Percentiles rank a stretch among this genome's conserved stretches.
phyloP scores from a whole-genome alignment of 495 filamentous ascomycete genomes.

The Penicillium chermesinum region DNA sequence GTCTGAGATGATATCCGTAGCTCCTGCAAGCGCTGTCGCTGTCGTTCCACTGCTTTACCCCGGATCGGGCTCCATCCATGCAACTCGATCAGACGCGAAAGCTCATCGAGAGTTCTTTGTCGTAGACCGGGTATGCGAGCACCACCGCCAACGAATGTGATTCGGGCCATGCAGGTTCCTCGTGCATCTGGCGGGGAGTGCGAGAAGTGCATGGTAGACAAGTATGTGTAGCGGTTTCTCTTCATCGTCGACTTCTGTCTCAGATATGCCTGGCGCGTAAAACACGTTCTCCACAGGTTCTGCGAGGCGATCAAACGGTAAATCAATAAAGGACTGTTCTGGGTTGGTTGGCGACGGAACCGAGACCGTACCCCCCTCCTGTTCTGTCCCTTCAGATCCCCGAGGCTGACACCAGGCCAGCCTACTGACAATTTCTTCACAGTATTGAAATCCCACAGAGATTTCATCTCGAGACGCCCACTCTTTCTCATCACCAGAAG shows the following conservation, averaged over 20 bases:
- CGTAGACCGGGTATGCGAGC: slow-evolving; percentile 77
- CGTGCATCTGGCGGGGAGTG: slow-evolving; percentile 77
- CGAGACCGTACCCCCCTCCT: slow-evolving; percentile 17
- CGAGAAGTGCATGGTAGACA: slow-evolving; percentile 68
- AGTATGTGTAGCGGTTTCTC: slow-evolving; percentile 70
- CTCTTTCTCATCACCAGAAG: slow-evolving; percentile 12
- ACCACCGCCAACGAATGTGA: slow-evolving; percentile 81
- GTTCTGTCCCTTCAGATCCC: slow-evolving; percentile 1
- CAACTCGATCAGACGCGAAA: slow-evolving; percentile 54
- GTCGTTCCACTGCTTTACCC: slow-evolving; percentile 55
- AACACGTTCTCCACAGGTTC: slow-evolving; percentile 72
- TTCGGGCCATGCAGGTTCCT: slow-evolving; percentile 80
- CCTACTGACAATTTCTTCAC: slow-evolving; percentile 68
- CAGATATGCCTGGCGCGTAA: slow-evolving; percentile 51
- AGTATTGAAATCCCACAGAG: slow-evolving; percentile 63
- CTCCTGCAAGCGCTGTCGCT: slow-evolving; percentile 47
- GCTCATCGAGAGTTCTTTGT: slow-evolving; percentile 70
- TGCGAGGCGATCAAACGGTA: slow-evolving; percentile 65
- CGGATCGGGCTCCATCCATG: slow-evolving; percentile 73
- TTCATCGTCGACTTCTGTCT: slow-evolving; percentile 71
- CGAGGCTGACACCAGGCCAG: slow-evolving; percentile 68
- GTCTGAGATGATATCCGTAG: slow-evolving; percentile 33
- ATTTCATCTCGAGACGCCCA: slow-evolving; percentile 19
- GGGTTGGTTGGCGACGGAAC: slow-evolving; percentile 44
- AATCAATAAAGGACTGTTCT: slow-evolving; percentile 31